Conservation (phyloP, 768 basidiomycete species). For the Pleurotus sapidus region DNA sequence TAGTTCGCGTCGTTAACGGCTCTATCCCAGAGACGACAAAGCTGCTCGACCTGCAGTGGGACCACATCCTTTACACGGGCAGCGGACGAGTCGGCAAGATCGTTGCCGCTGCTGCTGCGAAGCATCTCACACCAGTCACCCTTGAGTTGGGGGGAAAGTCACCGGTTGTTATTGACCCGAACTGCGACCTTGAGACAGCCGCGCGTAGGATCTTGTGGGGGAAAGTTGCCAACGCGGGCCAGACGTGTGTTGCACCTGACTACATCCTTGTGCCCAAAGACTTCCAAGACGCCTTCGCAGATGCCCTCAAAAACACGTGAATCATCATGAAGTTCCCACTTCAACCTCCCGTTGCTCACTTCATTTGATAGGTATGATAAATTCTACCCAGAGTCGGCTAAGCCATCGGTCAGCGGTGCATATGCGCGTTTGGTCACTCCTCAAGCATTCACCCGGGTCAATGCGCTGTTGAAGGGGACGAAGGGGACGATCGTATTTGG, state of each 20-base stretch:
- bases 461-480: conserved; percentile 59
- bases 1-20: conserved; percentile 70
- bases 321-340: conserved; percentile 9
- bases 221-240: conserved; percentile 74
- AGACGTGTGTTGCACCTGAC: conserved; percentile 70
- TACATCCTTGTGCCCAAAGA: conserved; percentile 47
- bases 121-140: conserved; percentile 66
- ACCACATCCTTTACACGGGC: conserved; percentile 45
- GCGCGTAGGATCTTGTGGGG: conserved; percentile 82
- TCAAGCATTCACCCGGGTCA: conserved; percentile 57
- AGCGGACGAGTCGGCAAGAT: conserved; percentile 60
- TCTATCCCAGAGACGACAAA: conserved; percentile 61
- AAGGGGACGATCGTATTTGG: conserved; percentile 66
- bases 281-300: conserved; percentile 43
- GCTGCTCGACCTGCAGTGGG: conserved; percentile 74
- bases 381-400: conserved; percentile 54
- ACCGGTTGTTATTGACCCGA: conserved; percentile 72
- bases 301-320: conserved; percentile 40
- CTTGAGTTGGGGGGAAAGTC: conserved; percentile 62
- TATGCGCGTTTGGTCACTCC: conserved; percentile 51
- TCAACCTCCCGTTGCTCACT: not conserved
- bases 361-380: conserved; percentile 37
- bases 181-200: conserved; percentile 59
- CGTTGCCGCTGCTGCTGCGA: conserved; percentile 72
- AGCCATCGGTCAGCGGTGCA: conserved; percentile 38